These are phyloP conservation scores for Pythium myriotylum DNA, from an alignment of 352 stramenopile species.

Conservation along the genomic window DNA sequence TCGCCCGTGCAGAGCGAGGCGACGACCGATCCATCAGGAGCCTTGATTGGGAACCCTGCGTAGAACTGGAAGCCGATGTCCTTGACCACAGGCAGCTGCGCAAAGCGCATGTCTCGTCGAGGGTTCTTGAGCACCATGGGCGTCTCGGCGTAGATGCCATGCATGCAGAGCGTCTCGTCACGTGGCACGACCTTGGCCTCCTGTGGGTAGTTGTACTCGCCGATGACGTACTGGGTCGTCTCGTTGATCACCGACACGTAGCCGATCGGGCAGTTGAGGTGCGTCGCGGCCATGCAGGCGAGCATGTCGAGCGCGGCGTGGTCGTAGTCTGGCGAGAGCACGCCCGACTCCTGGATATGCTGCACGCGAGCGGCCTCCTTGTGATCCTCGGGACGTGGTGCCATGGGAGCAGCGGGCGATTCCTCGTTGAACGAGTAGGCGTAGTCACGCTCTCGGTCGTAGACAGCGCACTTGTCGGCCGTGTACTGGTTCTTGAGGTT, in stretches of 20 bases:
- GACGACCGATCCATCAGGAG: conserved; percentile 47
- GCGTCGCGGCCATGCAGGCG: conserved; percentile 46
- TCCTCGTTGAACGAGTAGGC: conserved; percentile 38
- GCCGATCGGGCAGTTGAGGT: conserved; percentile 50
- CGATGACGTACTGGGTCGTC: conserved; percentile 42
- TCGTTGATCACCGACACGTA: conserved; percentile 58
- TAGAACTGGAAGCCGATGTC: conserved; percentile 62
- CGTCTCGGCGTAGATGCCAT: conserved; percentile 61
- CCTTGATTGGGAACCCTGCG: conserved; percentile 56
- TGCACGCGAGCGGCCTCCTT: conserved; percentile 47
- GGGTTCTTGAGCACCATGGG: conserved; percentile 64
- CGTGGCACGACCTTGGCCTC: conserved; percentile 33
- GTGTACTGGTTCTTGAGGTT: conserved; percentile 25
- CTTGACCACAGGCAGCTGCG: too few relatives aligned
- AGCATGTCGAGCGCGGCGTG: conserved; percentile 49
- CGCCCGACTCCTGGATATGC: conserved; percentile 46
- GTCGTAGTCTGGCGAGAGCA: conserved; percentile 44
- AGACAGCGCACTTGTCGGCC: conserved; percentile 20
- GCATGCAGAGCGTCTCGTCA: conserved; percentile 55
- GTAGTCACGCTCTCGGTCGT: conserved; percentile 47
- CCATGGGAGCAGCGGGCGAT: conserved; percentile 43
- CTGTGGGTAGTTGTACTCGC: conserved; percentile 43
- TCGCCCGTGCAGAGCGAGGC: conserved; percentile 47
- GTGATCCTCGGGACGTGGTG: conserved; percentile 32
- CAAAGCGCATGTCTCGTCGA: conserved; percentile 57